A percentile compares a stretch with the other conserved stretches of the same genome.
Conservation (phyloP, 2,329 filamentous ascomycete species). For the Aureobasidium sp. region DNA sequence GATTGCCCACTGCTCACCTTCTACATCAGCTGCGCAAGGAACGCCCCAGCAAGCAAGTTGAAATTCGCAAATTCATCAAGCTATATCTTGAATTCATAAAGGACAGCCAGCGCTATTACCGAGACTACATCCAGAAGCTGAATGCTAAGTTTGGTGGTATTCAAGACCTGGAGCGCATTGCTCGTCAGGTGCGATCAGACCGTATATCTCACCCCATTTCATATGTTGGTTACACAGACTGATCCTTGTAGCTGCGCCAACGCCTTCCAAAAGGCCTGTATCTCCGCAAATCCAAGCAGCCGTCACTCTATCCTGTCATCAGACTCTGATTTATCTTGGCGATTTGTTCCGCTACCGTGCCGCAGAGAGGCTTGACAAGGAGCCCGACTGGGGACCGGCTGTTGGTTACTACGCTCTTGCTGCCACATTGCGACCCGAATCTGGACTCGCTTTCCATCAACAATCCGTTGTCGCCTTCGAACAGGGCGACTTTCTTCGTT, state of each 20-base stretch:
- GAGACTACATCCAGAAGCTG: constrained; percentile 72
- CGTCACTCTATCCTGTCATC: constrained; percentile 52
- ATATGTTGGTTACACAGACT: neutral
- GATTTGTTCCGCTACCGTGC: constrained; percentile 84
- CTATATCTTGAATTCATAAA: constrained; percentile 80
- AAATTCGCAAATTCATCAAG: constrained; percentile 71
- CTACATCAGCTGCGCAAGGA: constrained; percentile 40
- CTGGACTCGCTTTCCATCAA: constrained; percentile 82
- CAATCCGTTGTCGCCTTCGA: constrained; percentile 77
- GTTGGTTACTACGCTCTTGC: constrained; percentile 81
- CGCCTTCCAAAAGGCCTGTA: neutral
- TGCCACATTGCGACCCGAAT: constrained; percentile 66
- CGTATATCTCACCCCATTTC: neutral
- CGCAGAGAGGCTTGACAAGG: constrained; percentile 62
- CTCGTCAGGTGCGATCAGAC: constrained; percentile 29
- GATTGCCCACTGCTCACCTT: constrained; percentile 7
- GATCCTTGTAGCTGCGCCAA: neutral
- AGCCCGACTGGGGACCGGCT: constrained; percentile 70
- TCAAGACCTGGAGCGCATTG: constrained; percentile 51
- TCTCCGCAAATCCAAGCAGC: neutral
- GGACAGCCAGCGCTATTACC: constrained; percentile 81
- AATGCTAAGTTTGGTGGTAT: constrained; percentile 53
- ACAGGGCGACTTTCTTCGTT: constrained; percentile 70
- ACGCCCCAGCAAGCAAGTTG: constrained; percentile 49
- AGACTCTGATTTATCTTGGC: constrained; percentile 76